Evolutionary conservation across 306 rosid genomes (phyloP), one percentile per base, ranked within the genome.

Genomic region (Trichosanthes cucumerina): DNA sequence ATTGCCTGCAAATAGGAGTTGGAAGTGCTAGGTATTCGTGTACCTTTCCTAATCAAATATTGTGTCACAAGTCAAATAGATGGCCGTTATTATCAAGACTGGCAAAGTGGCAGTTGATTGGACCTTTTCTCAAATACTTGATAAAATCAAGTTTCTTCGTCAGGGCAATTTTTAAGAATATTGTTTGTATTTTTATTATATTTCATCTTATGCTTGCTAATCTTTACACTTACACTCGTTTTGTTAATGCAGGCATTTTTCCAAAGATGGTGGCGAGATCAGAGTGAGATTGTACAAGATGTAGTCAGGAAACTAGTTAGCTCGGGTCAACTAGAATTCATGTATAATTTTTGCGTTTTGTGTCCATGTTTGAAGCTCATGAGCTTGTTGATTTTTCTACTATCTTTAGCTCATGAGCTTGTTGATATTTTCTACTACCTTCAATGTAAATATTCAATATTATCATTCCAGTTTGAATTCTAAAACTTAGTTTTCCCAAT

Each of bases 191-290:
- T 49, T 9, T 9, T 74, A 50, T 9, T 31, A 50, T 18, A 68
- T 2, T 15, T 47, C 70, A 36, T 43, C 39, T 70, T 53, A 24
- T 68, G 75, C 4, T 56, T n/a, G 47, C 34, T 38, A 76, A 26
- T 57, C 1, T 18, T 53, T 57, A n/a, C 41, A n/a, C 21, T 65
- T 75, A 9, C 34, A 23, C 41, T 43, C 66, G 56, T 62, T 58
- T 23, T 41, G 78, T 64, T 78, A 26, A 77, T 82, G 43, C 81
- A 94, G 98, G 98, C 98, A 23, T 92, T 92, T 83, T 92, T 94
- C 82, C 96, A 90, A 82, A 89, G 98, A 28, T 92, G 98, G 98
- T 94, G 98, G 98, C 89, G 91, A 53, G 91, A 89, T 18, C 98
- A 94, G 73, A 88, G 93, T 74, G 90, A 84, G 62, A 65, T 18